These are phyloP conservation scores for Cyberlindnera meyerae DNA, from an alignment of 805 yeast species.

Conservation along the genomic window DNA sequence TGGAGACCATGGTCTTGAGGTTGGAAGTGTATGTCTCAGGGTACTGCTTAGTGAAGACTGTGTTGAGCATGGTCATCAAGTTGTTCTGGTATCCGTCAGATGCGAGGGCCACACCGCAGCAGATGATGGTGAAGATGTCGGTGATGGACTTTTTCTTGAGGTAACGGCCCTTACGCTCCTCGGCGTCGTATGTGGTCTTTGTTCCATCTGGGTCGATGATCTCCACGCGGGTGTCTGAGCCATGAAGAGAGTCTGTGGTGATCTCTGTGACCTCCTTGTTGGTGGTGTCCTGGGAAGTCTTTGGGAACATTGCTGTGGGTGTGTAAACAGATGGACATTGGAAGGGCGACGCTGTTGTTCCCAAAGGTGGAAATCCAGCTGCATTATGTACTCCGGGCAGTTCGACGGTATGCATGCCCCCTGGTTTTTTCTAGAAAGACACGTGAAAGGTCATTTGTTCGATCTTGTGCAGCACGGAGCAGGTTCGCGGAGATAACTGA, in stretches of 20 bases:
- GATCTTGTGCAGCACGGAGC: no score
- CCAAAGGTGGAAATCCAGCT: no score
- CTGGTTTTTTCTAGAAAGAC: no score
- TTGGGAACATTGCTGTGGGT: no score
- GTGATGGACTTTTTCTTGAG: constrained; percentile 27
- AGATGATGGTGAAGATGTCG: constrained; percentile 44
- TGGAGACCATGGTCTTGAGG: constrained; percentile 62
- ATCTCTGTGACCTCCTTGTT: not conserved
- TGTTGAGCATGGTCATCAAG: constrained; percentile 65
- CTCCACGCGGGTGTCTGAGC: constrained; percentile 1
- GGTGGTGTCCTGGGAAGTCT: not conserved
- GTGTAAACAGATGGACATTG: no score
- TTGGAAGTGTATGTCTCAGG: constrained; percentile 33
- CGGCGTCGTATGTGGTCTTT: constrained; percentile 18
- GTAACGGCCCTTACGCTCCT: constrained; percentile 19
- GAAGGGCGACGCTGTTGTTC: no score
- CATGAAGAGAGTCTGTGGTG: not conserved
- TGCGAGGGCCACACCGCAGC: constrained; percentile 67
- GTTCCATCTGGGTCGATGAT: constrained; percentile 12
- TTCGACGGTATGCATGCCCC: no score
- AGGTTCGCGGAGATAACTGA: no score
- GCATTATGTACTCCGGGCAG: no score
- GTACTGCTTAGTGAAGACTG: constrained; percentile 45
- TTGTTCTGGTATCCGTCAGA: constrained; percentile 77
- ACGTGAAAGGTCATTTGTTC: no score